Conservation (phyloP, 495 filamentous ascomycete genomes). For the Aspergillus nanangensis region DNA sequence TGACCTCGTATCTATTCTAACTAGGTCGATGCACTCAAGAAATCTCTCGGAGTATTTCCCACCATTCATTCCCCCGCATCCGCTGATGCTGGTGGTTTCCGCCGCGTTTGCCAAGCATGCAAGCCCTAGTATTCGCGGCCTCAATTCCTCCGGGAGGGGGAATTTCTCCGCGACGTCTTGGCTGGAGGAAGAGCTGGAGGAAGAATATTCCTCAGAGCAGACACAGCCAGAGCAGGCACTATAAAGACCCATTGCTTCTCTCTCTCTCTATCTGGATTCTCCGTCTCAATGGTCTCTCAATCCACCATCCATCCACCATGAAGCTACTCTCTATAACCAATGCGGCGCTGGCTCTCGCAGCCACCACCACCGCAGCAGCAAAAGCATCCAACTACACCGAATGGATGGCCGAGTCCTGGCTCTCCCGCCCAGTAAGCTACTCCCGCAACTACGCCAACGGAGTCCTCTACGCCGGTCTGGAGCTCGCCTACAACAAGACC, state of each 20-base stretch:
- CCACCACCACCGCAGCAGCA: not conserved
- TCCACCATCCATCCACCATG: not conserved
- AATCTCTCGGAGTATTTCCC: not conserved
- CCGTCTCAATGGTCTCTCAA: too few relatives aligned
- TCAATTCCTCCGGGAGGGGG: not conserved
- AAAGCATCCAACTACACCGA: constrained; percentile 4
- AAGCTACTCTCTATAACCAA: not conserved
- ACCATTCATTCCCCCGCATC: not conserved
- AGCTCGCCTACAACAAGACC: constrained; percentile 16
- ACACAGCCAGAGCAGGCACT: too few relatives aligned
- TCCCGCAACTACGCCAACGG: constrained; percentile 6
- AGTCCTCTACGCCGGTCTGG: constrained; percentile 10
- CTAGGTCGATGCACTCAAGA: not conserved
- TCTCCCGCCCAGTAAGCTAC: not conserved
- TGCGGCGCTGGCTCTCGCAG: not conserved
- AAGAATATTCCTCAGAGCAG: too few relatives aligned
- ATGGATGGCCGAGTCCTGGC: constrained; percentile 4
- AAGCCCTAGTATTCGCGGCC: not conserved
- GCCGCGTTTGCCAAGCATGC: not conserved
- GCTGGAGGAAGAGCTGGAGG: too few relatives aligned
- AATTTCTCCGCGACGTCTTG: not conserved
- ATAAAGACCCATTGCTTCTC: too few relatives aligned
- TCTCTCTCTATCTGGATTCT: too few relatives aligned
- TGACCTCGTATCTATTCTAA: not conserved
- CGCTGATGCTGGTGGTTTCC: not conserved